Conservation (phyloP, 2,329 filamentous ascomycete species). For the Aspergillus sp. region DNA sequence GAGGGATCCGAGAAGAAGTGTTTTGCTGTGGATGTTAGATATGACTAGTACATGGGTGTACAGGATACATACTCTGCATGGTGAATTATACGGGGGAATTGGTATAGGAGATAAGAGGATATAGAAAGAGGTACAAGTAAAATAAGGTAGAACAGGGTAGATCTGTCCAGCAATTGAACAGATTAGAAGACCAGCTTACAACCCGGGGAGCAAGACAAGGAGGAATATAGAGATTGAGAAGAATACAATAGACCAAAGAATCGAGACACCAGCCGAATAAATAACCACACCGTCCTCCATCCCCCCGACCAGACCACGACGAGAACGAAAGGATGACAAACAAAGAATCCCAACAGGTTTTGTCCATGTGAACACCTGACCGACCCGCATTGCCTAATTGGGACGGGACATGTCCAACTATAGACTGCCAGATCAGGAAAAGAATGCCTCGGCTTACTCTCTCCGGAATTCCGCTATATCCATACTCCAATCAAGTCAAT, state of each 20-base stretch:
- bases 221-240: not conserved
- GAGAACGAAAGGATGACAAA: not conserved
- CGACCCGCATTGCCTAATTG: not conserved
- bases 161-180: not conserved
- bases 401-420: not conserved
- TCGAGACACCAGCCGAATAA: not conserved
- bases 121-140: not conserved
- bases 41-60: constrained; percentile 4
- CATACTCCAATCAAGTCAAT: not conserved
- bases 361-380: not conserved
- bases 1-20: constrained; percentile 86
- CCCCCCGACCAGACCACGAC: not conserved
- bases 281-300: not conserved
- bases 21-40: constrained; percentile 44
- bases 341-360: not conserved
- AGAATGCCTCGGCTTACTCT: not conserved
- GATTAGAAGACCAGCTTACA: not conserved
- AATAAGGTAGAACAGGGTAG: not conserved
- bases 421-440: not conserved
- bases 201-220: not conserved
- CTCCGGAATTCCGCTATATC: not conserved
- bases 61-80: constrained; percentile 31
- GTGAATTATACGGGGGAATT: constrained; percentile 4
- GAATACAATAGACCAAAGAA: not conserved
- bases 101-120: not conserved